Conservation (phyloP, 345 rosid species). For the Carallia pectinifolia region DNA sequence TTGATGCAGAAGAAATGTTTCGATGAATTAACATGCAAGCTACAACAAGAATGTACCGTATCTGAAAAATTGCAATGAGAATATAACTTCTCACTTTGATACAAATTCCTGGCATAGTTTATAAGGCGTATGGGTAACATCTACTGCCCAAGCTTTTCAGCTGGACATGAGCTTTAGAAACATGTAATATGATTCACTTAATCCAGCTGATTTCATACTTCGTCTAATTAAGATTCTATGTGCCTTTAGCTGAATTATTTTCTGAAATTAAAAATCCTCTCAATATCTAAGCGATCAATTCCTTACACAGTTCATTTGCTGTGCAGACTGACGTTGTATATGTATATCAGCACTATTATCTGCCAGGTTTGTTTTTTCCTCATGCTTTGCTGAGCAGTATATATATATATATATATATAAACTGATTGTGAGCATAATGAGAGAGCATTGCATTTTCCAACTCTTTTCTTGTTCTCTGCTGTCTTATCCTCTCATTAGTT, state of each 20-base stretch:
- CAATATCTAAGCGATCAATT: background rate
- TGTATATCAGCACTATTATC: conserved; percentile 19
- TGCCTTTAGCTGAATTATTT: background rate
- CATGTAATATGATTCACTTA: too few relatives aligned
- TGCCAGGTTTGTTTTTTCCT: conserved; percentile 24
- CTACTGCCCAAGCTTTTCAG: too few relatives aligned
- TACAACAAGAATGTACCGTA: too few relatives aligned
- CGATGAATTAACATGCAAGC: too few relatives aligned
- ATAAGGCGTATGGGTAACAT: too few relatives aligned
- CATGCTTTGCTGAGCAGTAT: background rate
- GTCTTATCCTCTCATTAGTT: background rate
- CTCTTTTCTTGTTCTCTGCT: background rate
- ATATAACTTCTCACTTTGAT: too few relatives aligned
- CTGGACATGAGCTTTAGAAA: too few relatives aligned
- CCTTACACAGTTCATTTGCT: background rate
- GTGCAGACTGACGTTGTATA: conserved; percentile 25
- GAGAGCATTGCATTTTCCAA: background rate
- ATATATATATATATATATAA: background rate
- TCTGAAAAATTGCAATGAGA: too few relatives aligned
- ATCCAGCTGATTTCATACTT: background rate
- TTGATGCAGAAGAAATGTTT: too few relatives aligned
- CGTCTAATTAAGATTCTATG: background rate
- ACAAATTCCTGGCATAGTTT: too few relatives aligned
- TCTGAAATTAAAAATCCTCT: background rate
- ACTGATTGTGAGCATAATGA: background rate